Base-by-base conservation (phyloP, 31 red algal species). In the Porphyra umbilicalis region DNA sequence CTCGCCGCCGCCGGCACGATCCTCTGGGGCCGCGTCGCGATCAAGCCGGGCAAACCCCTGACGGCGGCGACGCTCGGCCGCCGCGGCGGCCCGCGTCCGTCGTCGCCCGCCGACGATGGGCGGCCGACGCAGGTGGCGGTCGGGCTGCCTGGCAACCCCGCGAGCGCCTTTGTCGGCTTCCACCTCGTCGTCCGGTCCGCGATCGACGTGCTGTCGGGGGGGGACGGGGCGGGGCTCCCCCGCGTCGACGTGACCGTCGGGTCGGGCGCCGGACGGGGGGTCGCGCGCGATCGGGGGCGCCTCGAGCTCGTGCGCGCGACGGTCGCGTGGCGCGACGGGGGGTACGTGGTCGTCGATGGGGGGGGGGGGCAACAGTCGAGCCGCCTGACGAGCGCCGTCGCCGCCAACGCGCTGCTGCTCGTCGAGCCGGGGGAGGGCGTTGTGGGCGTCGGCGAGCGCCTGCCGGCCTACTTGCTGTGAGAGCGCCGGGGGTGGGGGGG, bases 41-140 rank as follows among this genome's bases (percentile, higher is more conserved):
- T 98, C 89, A 98, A 98, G 38, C 95, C 95, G 14, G 95, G 92
- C 32, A 98, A 98, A 77, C 95, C 95, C 29, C 83, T 98, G 31
- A 92, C 95, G 34, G 95, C 93, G 79, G 92, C 89, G 9, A 95
- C 89, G 0, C 25, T 87, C 78, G 46, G 39, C 33, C 80, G 36
- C 36, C 34, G 34, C 13, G 15, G 9, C 35, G 77, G 57, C 57
- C 25, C 57, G 25, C 44, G 15, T 20, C 44, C 44, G 15, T 20
- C 15, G 3, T 11, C 15, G 15, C 15, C 15, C 44, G 44, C 44
- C 13, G 44, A 67, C 13, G 57, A 71, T 8, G 8, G 8, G 57
- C 57, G 57, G 14, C 57, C 57, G 57, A 71, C 57, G 57, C 57
- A 71, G 37, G 75, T 85, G 29, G 88, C 85, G 75, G 16, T 97